Evolutionary conservation across 805 yeast genomes (phyloP).

Genomic region (Candida piceae): DNA sequence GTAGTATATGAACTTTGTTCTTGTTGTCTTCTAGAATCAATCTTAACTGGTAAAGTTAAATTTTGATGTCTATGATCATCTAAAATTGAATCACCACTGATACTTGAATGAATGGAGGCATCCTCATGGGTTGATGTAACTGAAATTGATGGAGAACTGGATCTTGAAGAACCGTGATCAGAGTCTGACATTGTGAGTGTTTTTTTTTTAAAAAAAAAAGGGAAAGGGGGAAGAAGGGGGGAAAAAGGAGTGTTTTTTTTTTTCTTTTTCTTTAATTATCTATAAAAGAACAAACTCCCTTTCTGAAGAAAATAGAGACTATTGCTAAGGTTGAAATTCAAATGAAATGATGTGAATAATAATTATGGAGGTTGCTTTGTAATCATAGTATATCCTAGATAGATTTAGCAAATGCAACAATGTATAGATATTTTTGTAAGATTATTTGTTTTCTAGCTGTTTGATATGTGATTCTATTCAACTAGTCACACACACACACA

Average conservation of each 20-base stretch:
- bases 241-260: too few species aligned
- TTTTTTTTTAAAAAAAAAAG: too few species aligned
- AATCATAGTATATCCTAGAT: conserved; percentile 2
- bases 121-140: conserved; percentile 28
- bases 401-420: not conserved
- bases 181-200: conserved; percentile 20
- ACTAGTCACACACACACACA: too few species aligned
- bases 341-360: too few species aligned
- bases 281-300: too few species aligned
- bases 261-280: too few species aligned
- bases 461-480: too few species aligned
- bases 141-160: conserved; percentile 24
- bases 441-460: too few species aligned
- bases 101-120: conserved; percentile 29
- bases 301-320: too few species aligned
- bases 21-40: conserved; percentile 19
- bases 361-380: conserved; percentile 8
- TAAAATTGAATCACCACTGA: conserved; percentile 31
- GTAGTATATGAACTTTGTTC: not conserved
- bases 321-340: too few species aligned
- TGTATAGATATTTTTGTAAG: too few species aligned
- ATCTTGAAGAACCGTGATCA: conserved; percentile 16
- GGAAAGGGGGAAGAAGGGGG: too few species aligned
- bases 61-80: conserved; percentile 33
- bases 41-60: conserved; percentile 29